These are phyloP conservation scores for Monoraphidium neglectum DNA, from an alignment of 139 green algal species.

Conservation along the genomic window DNA sequence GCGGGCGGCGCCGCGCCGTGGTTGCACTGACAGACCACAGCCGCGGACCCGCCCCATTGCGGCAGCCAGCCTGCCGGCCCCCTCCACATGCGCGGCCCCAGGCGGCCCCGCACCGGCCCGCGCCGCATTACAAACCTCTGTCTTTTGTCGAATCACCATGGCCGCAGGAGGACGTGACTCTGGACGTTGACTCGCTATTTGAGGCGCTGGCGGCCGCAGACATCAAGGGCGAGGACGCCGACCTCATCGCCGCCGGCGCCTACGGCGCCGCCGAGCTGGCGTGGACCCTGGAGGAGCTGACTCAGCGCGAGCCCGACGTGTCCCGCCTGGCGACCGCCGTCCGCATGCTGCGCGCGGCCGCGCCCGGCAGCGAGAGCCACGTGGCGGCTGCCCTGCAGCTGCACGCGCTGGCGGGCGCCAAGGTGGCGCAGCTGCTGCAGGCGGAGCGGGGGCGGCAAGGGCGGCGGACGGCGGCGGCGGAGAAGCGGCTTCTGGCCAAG, in stretches of 20 bases:
- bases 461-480: conserved; percentile 12
- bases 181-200: neutral
- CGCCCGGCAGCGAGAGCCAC: conserved; percentile 21
- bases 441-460: neutral
- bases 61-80: no score
- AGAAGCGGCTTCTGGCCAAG: conserved; percentile 16
- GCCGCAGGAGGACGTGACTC: conserved; percentile 9
- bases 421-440: neutral
- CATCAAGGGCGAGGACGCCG: neutral
- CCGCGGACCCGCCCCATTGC: no score
- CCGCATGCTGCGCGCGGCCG: conserved; percentile 16
- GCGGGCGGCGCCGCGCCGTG: no score
- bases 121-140: no score
- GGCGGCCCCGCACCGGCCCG: no score
- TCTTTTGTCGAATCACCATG: no score
- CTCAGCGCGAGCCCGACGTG: neutral
- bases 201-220: neutral
- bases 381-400: conserved; percentile 9
- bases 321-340: conserved; percentile 10
- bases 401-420: neutral
- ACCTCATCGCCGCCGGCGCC: neutral
- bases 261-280: conserved; percentile 24
- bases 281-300: conserved; percentile 27
- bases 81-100: no score
- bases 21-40: no score